phyloP scores from a whole-genome alignment of 306 rosid species.

The Cucurbita moschata region DNA sequence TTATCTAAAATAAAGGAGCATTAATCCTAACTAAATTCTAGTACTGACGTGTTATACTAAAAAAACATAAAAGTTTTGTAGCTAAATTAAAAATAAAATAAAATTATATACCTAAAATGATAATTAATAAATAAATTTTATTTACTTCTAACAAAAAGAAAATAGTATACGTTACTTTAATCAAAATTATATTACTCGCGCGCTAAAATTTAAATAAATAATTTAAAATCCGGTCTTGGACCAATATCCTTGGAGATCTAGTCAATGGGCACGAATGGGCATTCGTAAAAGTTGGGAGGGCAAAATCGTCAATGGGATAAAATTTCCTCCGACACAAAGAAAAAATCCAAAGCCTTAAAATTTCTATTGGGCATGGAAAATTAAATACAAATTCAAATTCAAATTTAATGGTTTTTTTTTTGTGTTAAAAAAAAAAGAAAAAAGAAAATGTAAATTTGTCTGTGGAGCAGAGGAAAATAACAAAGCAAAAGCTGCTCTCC shows the following conservation, averaged over 20 bases:
- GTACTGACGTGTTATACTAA: too few relatives aligned
- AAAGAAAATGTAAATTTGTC: background rate
- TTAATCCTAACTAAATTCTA: too few relatives aligned
- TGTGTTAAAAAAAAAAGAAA: too few relatives aligned
- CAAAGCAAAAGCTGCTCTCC: conserved; percentile 32
- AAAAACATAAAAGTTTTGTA: too few relatives aligned
- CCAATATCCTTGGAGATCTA: background rate
- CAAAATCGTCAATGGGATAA: background rate
- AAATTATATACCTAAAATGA: too few relatives aligned
- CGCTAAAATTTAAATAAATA: background rate
- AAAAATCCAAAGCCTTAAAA: background rate
- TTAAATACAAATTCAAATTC: background rate
- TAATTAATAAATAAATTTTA: too few relatives aligned
- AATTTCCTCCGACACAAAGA: background rate
- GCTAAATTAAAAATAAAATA: too few relatives aligned
- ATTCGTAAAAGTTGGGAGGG: background rate
- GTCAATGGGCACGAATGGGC: background rate
- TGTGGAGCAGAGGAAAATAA: conserved; percentile 14
- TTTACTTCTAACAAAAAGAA: too few relatives aligned
- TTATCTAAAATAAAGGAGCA: too few relatives aligned
- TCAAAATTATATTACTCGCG: too few relatives aligned
- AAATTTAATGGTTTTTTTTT: background rate
- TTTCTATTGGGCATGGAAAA: background rate
- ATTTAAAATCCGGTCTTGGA: background rate
- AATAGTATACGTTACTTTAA: too few relatives aligned